Evolutionary conservation across 2,329 filamentous ascomycete species (phyloP).

Genomic region (Macrophomina pseudophaseolina): DNA sequence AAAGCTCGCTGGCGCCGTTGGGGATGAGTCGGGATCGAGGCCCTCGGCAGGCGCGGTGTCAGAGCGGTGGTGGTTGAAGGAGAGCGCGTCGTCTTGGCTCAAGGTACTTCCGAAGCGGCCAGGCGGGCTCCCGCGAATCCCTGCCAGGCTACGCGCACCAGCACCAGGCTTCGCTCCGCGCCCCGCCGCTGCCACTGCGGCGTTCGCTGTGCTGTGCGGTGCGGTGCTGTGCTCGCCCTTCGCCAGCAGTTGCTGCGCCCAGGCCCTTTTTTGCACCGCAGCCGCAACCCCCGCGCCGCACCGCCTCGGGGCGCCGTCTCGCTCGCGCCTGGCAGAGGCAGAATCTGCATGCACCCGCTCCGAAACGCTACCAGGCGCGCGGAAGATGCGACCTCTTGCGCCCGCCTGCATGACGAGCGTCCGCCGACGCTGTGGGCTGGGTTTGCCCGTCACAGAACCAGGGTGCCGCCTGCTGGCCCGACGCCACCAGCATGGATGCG

Average conservation of each 20-base stretch:
- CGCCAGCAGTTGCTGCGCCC: not conserved
- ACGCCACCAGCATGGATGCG: slow-evolving; percentile 23
- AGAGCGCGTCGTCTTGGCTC: slow-evolving; percentile 6
- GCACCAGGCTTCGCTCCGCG: slow-evolving; percentile 8
- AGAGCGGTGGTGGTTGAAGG: not conserved
- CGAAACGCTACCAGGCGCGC: slow-evolving; percentile 19
- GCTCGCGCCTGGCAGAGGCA: not conserved
- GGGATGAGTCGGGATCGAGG: not conserved
- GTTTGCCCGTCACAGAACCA: slow-evolving; percentile 19
- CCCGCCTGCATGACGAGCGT: slow-evolving; percentile 21
- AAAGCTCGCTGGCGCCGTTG: slow-evolving; percentile 4
- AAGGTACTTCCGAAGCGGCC: not conserved
- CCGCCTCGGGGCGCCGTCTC: not conserved
- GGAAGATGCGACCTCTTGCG: slow-evolving; percentile 17
- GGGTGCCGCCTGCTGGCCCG: slow-evolving; percentile 15
- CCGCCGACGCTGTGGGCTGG: slow-evolving; percentile 12
- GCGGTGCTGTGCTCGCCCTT: no score
- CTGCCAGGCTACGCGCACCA: no score
- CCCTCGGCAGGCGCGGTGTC: slow-evolving; percentile 1
- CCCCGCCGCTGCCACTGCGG: slow-evolving; percentile 12
- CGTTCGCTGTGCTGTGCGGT: not conserved
- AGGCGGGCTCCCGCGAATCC: slow-evolving; percentile 14
- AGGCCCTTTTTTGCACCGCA: not conserved
- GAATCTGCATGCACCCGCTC: slow-evolving; percentile 25
- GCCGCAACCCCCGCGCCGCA: not conserved